Evolutionary conservation across 176 grass and related monocot species (phyloP), one percentile per base, ranked within the genome.

Genomic region (Puccinellia tenuiflora): DNA sequence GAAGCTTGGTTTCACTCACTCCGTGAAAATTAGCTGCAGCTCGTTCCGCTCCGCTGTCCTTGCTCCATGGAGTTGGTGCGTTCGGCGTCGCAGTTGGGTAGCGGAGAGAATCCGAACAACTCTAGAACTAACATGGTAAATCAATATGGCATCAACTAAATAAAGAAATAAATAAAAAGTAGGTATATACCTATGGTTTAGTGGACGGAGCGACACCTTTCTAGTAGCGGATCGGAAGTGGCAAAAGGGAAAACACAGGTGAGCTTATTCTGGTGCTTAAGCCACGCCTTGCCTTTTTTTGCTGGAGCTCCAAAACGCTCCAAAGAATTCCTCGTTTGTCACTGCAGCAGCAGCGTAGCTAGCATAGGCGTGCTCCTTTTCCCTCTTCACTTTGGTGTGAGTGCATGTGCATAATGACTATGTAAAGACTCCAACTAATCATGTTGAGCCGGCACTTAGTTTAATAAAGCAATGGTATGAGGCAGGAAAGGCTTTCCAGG

Each of bases 351-450:
- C 64, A 85, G 62, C 42, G 48, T 47, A 76, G 75, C 51, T 63
- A 14, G 59, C 60, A 31, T 16, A 64, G 28, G 9, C 31, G 45
- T 14, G 28, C 45, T 26, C 40, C 0, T 11, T 38, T 40, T 39
- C 11, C 47, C 38, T 46, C 76, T 80, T 73, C 37, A 68, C 76
- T 80, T 86, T 40, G 57, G 45, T 73, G 54, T 80, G 42, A 30
- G 67, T 50, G 84, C 45, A 47, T 10, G 4, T 77, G 75, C n/a
- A 68, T 45, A 83, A 39, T 87, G 73, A 46, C 73, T 50, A 83
- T 78, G 52, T 29, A 78, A 88, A 88, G 80, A 77, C 86, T 88
- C 80, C 80, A 42, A 51, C 43, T 78, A 83, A 88, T 83, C 80
- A 88, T 83, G 73, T 52, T 51, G 74, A 77, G 43, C 7, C 16